Evolutionary conservation across 2,329 filamentous ascomycete genomes (phyloP).

Genomic region (Colletotrichum siamense): DNA sequence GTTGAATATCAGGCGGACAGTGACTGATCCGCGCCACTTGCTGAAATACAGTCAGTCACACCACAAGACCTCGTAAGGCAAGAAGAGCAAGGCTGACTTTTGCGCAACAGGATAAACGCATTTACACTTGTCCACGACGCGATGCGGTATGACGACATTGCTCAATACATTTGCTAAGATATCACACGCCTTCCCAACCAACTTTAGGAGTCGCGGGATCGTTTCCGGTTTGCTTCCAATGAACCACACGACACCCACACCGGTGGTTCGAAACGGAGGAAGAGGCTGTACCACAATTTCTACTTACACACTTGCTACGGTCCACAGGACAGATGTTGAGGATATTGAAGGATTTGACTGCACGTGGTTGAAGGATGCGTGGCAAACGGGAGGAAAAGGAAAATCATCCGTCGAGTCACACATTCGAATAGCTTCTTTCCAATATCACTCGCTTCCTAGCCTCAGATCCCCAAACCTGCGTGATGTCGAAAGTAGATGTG

Average conservation of each 20-base stretch:
- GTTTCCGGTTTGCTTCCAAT: not conserved
- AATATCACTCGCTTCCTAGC: not conserved
- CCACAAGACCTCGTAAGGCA: not conserved
- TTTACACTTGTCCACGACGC: no score
- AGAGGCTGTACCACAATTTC: not conserved
- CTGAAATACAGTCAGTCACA: not conserved
- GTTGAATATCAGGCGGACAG: not conserved
- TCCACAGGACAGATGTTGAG: not conserved
- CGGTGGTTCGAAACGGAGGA: not conserved
- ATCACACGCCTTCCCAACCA: not conserved
- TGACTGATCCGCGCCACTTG: not conserved
- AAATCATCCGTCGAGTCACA: not conserved
- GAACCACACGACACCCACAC: not conserved
- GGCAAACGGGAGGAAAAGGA: not conserved
- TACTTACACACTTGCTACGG: not conserved
- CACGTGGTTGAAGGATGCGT: not conserved
- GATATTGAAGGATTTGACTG: not conserved
- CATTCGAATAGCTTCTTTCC: fast-evolving
- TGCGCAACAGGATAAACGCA: not conserved
- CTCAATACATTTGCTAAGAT: not conserved
- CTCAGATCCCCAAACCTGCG: not conserved
- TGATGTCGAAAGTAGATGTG: not conserved
- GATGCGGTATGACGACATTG: not conserved
- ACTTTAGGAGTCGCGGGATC: not conserved
- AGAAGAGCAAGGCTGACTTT: not conserved